phyloP scores from a whole-genome alignment of 805 yeast species.

The Ogataea pilisensis region DNA sequence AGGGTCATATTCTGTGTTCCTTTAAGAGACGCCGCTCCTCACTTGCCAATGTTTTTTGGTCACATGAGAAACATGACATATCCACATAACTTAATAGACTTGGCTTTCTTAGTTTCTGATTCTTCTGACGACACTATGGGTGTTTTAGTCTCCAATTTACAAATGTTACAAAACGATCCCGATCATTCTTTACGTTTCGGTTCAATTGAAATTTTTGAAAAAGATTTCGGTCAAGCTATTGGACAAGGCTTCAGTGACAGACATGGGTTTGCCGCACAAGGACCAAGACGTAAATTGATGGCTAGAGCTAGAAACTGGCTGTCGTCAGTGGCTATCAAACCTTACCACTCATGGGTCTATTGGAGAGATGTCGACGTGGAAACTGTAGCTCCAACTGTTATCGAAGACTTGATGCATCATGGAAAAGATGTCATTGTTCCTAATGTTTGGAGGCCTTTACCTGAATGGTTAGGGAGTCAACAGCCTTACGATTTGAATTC shows the following conservation, averaged over 20 bases:
- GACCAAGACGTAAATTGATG: slow-evolving; percentile 91
- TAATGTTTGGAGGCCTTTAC: slow-evolving; percentile 87
- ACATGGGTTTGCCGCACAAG: slow-evolving; percentile 95
- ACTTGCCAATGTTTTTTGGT: slow-evolving; percentile 57
- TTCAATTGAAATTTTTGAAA: slow-evolving; percentile 80
- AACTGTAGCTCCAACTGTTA: slow-evolving; percentile 73
- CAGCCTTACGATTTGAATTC: slow-evolving; percentile 84
- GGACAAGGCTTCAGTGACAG: slow-evolving; percentile 93
- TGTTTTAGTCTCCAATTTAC: slow-evolving; percentile 51
- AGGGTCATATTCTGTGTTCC: slow-evolving; percentile 55
- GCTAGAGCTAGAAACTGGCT: slow-evolving; percentile 96
- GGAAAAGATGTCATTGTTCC: slow-evolving; percentile 91
- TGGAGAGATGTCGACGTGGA: slow-evolving; percentile 99
- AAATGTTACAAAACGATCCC: slow-evolving; percentile 60
- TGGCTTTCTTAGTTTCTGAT: slow-evolving; percentile 84
- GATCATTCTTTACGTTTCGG: slow-evolving; percentile 69
- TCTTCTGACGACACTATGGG: slow-evolving; percentile 85
- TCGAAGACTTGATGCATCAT: slow-evolving; percentile 92
- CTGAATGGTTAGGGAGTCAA: slow-evolving; percentile 80
- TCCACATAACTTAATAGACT: slow-evolving; percentile 52
- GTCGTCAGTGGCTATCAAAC: slow-evolving; percentile 77
- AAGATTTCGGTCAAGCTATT: slow-evolving; percentile 88
- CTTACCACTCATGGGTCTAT: slow-evolving; percentile 92
- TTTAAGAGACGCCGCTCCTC: slow-evolving; percentile 55
- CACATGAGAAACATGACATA: slow-evolving; percentile 55